phyloP scores from a whole-genome alignment of 768 basidiomycete species.

The Asterophora parasitica region DNA sequence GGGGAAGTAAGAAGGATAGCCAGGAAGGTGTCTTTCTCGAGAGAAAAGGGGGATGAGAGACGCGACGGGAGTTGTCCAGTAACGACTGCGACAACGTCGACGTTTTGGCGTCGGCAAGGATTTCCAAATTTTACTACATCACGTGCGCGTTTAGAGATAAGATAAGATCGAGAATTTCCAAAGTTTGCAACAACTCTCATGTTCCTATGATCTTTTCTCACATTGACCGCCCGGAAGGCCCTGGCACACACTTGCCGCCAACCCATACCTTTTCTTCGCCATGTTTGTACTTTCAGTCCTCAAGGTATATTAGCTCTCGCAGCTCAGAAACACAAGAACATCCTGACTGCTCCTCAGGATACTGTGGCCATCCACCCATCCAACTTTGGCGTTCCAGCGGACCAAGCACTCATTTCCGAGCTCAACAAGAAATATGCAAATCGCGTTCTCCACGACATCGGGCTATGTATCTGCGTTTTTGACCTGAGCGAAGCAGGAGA shows the following conservation, averaged over 20 bases:
- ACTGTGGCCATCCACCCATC: slow-evolving; percentile 84
- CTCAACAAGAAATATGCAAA: slow-evolving; percentile 97
- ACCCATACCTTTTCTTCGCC: not conserved
- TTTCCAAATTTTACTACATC: slow-evolving; percentile 12
- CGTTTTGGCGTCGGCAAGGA: too few species aligned
- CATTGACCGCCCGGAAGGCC: slow-evolving; percentile 1
- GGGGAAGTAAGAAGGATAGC: not conserved
- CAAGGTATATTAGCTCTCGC: slow-evolving; percentile 24
- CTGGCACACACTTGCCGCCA: not conserved
- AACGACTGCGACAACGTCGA: not conserved
- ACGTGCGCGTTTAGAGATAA: slow-evolving; percentile 15
- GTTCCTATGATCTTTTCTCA: slow-evolving; percentile 8
- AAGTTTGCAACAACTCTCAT: slow-evolving; percentile 1
- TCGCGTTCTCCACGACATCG: slow-evolving; percentile 83
- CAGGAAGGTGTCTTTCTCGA: not conserved
- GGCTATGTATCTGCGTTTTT: slow-evolving; percentile 86
- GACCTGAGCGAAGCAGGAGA: slow-evolving; percentile 85
- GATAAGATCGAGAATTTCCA: slow-evolving; percentile 11
- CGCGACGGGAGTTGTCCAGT: not conserved
- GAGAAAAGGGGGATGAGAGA: not conserved
- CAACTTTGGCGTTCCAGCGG: slow-evolving; percentile 75
- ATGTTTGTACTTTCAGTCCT: slow-evolving; percentile 48
- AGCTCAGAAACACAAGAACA: not conserved
- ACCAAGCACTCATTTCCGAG: slow-evolving; percentile 77
- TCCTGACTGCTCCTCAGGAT: slow-evolving; percentile 48